These are phyloP conservation scores for Ambrosiella xylebori DNA, from an alignment of 2,329 filamentous ascomycete species.

Conservation along the genomic window DNA sequence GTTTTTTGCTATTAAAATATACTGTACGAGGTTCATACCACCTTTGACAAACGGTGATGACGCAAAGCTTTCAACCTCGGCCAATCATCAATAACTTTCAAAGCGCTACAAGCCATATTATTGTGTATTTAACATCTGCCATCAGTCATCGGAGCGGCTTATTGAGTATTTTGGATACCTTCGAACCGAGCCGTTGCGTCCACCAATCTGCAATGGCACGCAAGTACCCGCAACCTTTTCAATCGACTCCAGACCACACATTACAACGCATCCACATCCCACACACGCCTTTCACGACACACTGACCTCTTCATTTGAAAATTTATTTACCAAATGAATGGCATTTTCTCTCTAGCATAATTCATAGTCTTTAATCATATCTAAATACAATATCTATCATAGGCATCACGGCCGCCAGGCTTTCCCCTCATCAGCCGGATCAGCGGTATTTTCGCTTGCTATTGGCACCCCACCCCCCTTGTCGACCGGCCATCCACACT, in stretches of 20 bases:
- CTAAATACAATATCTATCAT: neutral
- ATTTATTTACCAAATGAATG: too few species aligned
- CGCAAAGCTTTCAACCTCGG: neutral
- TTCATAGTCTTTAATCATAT: neutral
- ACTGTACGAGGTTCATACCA: neutral
- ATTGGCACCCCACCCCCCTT: neutral
- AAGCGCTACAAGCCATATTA: neutral
- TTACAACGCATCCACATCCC: neutral
- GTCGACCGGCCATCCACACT: neutral
- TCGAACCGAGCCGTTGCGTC: too few species aligned
- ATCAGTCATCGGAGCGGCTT: too few species aligned
- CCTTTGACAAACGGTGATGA: neutral
- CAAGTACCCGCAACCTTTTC: neutral
- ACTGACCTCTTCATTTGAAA: neutral
- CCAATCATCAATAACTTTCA: neutral
- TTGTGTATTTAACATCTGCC: too few species aligned
- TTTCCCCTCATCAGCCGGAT: neutral
- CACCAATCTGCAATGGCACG: neutral
- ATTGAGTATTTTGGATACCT: too few species aligned
- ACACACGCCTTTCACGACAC: neutral
- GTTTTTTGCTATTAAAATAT: neutral
- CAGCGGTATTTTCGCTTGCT: neutral
- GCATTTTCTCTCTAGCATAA: too few species aligned
- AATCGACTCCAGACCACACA: neutral
- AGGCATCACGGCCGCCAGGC: neutral